phyloP scores from a whole-genome alignment of 1,139 yeast genomes.

The Candida neerlandica region DNA sequence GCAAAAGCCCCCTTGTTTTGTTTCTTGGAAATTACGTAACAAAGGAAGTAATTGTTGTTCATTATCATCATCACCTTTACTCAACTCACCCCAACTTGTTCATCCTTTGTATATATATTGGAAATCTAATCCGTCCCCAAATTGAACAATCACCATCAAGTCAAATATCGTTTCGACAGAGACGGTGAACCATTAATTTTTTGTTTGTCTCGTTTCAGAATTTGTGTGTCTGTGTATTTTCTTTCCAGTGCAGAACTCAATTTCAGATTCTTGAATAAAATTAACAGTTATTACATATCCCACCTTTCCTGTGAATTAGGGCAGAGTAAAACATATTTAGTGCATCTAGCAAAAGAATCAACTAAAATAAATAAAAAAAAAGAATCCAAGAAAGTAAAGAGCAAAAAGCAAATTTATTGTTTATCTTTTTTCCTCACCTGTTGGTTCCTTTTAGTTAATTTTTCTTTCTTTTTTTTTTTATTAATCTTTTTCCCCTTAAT shows the following conservation, averaged over 20 bases:
- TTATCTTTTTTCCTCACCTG: neutral
- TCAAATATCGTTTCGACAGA: no score
- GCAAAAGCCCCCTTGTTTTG: neutral
- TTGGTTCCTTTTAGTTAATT: neutral
- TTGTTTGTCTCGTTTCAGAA: neutral
- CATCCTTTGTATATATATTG: no score
- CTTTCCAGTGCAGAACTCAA: neutral
- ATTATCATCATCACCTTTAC: no score
- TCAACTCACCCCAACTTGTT: no score
- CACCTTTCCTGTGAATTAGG: neutral
- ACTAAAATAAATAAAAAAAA: no score
- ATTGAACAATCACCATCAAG: no score
- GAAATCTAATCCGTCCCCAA: no score
- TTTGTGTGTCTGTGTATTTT: constrained; percentile 1
- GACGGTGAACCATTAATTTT: neutral
- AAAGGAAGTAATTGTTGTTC: no score
- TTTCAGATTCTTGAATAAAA: neutral
- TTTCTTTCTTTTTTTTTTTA: neutral
- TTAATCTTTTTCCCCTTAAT: neutral
- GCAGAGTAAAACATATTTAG: no score
- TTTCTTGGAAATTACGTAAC: no score
- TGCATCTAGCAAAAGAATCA: neutral
- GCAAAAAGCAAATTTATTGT: neutral
- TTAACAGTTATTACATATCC: constrained; percentile 2
- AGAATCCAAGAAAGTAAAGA: no score